Evolutionary conservation across 2,329 filamentous ascomycete genomes (phyloP).

Genomic region (Aureobasidium sp.): DNA sequence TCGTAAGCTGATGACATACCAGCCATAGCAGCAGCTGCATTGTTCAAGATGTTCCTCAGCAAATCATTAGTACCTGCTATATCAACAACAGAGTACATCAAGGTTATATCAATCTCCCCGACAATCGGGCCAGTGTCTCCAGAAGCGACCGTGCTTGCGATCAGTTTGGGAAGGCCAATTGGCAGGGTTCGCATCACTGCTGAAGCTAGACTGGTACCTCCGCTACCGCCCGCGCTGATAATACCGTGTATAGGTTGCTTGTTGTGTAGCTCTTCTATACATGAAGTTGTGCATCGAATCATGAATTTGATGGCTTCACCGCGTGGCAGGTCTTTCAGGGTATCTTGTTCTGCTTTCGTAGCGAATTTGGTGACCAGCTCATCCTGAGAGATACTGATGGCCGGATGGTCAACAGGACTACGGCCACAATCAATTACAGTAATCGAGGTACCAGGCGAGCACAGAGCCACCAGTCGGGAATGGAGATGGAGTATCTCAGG

Average conservation of each 20-base stretch:
- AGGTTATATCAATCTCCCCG: conserved; percentile 59
- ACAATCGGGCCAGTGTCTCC: conserved; percentile 60
- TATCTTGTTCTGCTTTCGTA: conserved; percentile 18
- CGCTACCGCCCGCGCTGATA: conserved; percentile 55
- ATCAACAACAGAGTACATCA: conserved; percentile 68
- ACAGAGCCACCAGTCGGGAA: conserved; percentile 33
- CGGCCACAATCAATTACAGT: conserved; percentile 53
- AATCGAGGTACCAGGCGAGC: conserved; percentile 27
- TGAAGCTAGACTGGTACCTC: conserved; percentile 55
- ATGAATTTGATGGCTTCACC: conserved; percentile 53
- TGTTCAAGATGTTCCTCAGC: conserved; percentile 51
- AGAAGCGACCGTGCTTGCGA: conserved; percentile 63
- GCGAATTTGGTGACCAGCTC: conserved; percentile 35
- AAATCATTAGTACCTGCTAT: conserved; percentile 59
- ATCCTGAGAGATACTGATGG: conserved; percentile 43
- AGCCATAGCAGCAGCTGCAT: conserved; percentile 55
- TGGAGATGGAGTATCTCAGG: conserved; percentile 52
- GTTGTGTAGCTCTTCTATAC: conserved; percentile 38
- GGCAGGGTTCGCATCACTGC: conserved; percentile 57
- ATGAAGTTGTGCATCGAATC: conserved; percentile 40
- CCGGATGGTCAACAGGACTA: conserved; percentile 33
- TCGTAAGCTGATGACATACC: conserved; percentile 50
- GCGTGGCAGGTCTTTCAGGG: conserved; percentile 38
- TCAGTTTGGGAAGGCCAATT: conserved; percentile 62
- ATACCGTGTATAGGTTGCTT: conserved; percentile 49